These are phyloP conservation scores for Saussurea involucrata DNA, from an alignment of 129 eudicot genomes.

Conservation along the genomic window DNA sequence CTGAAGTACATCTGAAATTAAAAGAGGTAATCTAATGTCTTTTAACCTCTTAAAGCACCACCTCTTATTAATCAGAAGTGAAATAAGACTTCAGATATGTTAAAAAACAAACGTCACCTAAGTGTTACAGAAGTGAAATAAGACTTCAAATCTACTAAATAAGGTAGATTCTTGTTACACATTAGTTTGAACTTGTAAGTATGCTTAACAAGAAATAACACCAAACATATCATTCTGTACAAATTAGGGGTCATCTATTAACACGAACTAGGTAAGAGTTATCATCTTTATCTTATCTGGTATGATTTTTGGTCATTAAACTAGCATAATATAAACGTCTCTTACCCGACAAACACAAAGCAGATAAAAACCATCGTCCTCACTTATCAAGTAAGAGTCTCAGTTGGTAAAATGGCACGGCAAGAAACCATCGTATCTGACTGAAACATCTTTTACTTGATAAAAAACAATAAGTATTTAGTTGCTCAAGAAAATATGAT, in stretches of 20 bases:
- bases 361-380: too few relatives aligned
- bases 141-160: not conserved
- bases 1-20: too few relatives aligned
- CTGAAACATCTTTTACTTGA: not conserved
- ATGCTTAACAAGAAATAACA: not conserved
- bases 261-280: not conserved
- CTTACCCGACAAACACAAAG: not conserved
- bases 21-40: too few relatives aligned
- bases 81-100: too few relatives aligned
- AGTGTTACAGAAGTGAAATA: too few relatives aligned
- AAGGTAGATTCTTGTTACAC: not conserved
- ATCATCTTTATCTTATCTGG: too few relatives aligned
- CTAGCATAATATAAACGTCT: not conserved
- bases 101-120: too few relatives aligned
- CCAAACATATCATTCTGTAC: not conserved
- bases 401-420: too few relatives aligned
- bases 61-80: too few relatives aligned
- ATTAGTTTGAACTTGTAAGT: not conserved
- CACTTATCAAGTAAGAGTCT: not conserved
- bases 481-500: not conserved
- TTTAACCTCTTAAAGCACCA: too few relatives aligned
- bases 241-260: not conserved
- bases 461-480: too few relatives aligned
- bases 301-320: too few relatives aligned
- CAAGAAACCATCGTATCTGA: not conserved